Percentiles rank a stretch among this genome's conserved stretches.
Evolutionary conservation across 2,329 filamentous ascomycete genomes (phyloP).

Genomic region (Pyricularia pennisetigena): DNA sequence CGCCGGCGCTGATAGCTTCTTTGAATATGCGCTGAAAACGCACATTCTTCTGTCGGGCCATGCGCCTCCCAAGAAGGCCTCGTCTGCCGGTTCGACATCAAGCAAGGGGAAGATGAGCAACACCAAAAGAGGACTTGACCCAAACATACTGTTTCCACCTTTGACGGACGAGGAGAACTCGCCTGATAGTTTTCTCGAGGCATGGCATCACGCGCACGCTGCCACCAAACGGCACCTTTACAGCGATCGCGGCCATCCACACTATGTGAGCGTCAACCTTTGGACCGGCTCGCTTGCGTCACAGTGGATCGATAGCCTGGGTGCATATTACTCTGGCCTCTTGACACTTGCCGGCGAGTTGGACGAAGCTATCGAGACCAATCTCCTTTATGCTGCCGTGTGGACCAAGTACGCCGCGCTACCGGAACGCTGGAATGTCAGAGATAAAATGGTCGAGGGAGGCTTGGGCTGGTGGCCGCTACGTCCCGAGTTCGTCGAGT

Average conservation of each 20-base stretch:
- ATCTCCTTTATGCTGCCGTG: constrained; percentile 81
- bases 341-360: constrained; percentile 79
- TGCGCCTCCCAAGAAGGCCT: constrained; percentile 38
- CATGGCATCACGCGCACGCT: constrained; percentile 78
- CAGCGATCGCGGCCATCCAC: constrained; percentile 72
- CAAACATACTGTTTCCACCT: constrained; percentile 51
- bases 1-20: constrained; percentile 95
- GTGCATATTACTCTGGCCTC: constrained; percentile 88
- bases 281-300: constrained; percentile 80
- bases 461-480: constrained; percentile 93
- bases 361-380: constrained; percentile 82
- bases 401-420: constrained; percentile 94
- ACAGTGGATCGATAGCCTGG: constrained; percentile 93
- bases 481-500: constrained; percentile 93
- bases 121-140: constrained; percentile 35
- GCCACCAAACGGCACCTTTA: constrained; percentile 90
- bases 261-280: constrained; percentile 86
- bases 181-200: constrained; percentile 66
- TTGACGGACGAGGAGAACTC: constrained; percentile 58
- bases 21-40: constrained; percentile 94
- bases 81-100: not conserved
- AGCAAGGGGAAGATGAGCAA: not conserved
- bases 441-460: constrained; percentile 72
- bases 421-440: constrained; percentile 87
- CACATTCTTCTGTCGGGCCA: constrained; percentile 81